Evolutionary conservation across 2,329 filamentous ascomycete species (phyloP).

Genomic region (Pseudogymnoascus sp.): DNA sequence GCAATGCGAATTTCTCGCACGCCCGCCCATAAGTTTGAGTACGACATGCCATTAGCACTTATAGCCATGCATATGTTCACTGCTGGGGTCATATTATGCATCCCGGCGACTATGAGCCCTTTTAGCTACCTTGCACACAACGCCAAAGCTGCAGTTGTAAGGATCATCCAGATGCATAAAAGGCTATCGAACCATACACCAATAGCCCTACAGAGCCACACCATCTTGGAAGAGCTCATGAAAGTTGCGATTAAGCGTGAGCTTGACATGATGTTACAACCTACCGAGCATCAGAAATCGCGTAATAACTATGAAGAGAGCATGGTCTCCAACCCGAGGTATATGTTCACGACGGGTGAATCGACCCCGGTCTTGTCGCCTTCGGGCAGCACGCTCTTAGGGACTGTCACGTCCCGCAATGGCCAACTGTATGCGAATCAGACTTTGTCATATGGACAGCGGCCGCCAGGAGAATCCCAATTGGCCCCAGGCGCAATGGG

Average conservation of each 20-base stretch:
- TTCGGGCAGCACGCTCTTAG: not conserved
- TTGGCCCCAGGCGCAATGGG: not conserved
- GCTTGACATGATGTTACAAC: not conserved
- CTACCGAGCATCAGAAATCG: not conserved
- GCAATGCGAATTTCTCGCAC: constrained; percentile 27
- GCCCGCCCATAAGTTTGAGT: constrained; percentile 23
- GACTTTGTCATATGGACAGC: not conserved
- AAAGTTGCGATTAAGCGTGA: not conserved
- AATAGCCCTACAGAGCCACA: not conserved
- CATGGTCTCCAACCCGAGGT: not conserved
- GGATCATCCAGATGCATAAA: constrained; percentile 22
- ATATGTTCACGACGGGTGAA: not conserved
- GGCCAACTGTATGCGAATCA: not conserved
- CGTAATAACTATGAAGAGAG: not conserved
- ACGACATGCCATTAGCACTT: constrained; percentile 15
- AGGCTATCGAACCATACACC: not conserved
- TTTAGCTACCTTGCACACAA: constrained; percentile 24
- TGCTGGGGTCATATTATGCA: constrained; percentile 21
- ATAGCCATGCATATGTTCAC: not conserved
- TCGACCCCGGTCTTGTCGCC: not conserved
- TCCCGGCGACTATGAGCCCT: constrained; percentile 25
- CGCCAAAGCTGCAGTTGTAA: constrained; percentile 26
- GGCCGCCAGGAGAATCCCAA: not conserved
- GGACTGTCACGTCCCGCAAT: no score
- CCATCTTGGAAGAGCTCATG: not conserved